Conservation (phyloP, 2,329 filamentous ascomycete species). For the Geosmithia putterillii region DNA sequence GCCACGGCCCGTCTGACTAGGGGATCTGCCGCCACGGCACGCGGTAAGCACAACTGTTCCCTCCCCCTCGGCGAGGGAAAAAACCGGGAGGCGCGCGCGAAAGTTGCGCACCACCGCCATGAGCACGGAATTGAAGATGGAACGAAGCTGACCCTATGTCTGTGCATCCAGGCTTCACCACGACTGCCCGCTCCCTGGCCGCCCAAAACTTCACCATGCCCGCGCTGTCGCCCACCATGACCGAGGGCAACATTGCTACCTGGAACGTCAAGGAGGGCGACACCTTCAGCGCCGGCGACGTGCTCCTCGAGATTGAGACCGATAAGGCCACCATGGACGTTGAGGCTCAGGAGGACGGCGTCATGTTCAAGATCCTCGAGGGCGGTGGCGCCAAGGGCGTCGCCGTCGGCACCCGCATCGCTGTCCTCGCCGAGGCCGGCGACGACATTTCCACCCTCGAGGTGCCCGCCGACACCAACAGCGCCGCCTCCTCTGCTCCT, state of each 20-base stretch:
- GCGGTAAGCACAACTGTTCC: constrained; percentile 34
- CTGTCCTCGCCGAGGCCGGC: constrained; percentile 67
- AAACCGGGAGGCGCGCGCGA: too few relatives aligned
- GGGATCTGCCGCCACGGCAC: constrained; percentile 31
- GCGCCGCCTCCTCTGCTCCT: constrained; percentile 10
- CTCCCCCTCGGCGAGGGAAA: background rate
- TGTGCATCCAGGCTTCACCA: constrained; percentile 45
- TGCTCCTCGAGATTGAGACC: constrained; percentile 84
- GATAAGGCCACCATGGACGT: constrained; percentile 95
- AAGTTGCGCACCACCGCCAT: background rate
- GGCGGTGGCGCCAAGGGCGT: constrained; percentile 64
- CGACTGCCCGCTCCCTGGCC: constrained; percentile 49
- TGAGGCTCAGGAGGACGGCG: constrained; percentile 80
- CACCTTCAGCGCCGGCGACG: constrained; percentile 69
- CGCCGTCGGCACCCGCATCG: constrained; percentile 70
- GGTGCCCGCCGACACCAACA: constrained; percentile 57
- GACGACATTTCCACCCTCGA: constrained; percentile 67
- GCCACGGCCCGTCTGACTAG: constrained; percentile 47
- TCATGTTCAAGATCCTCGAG: constrained; percentile 72
- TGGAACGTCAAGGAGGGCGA: constrained; percentile 88
- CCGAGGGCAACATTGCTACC: constrained; percentile 74
- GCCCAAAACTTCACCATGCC: constrained; percentile 88
- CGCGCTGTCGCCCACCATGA: constrained; percentile 86
- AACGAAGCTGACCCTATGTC: background rate
- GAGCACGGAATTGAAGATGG: background rate